Evolutionary conservation across 768 basidiomycete species (phyloP).

Genomic region (Mycena galericulata): DNA sequence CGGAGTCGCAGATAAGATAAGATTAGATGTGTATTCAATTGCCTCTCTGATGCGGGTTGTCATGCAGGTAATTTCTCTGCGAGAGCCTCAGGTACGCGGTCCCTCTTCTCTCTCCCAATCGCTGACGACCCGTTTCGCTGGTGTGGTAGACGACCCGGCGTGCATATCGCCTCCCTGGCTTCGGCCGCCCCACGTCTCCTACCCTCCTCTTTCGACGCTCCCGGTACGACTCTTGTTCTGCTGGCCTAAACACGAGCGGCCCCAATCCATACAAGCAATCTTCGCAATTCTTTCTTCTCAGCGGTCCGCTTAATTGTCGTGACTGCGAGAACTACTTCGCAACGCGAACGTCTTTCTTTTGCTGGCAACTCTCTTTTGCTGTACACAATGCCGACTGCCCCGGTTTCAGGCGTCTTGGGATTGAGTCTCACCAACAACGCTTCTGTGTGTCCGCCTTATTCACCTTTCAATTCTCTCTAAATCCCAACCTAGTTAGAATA

Average conservation of each 20-base stretch:
- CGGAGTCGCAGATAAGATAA: slow-evolving; percentile 3
- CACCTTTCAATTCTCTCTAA: background rate
- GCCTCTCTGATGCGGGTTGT: background rate
- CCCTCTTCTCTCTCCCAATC: too few species aligned
- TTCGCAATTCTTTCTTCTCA: background rate
- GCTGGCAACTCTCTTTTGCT: slow-evolving; percentile 29
- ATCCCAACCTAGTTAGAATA: slow-evolving; percentile 58
- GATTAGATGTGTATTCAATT: too few species aligned
- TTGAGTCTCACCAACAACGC: slow-evolving; percentile 31
- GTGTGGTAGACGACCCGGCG: slow-evolving; percentile 2
- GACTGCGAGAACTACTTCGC: slow-evolving; percentile 32
- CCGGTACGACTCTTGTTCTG: slow-evolving; percentile 27
- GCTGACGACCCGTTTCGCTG: too few species aligned
- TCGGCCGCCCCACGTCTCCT: slow-evolving; percentile 5
- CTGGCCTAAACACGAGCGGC: slow-evolving; percentile 29
- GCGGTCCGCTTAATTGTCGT: slow-evolving; percentile 37
- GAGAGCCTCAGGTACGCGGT: too few species aligned
- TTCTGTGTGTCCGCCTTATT: slow-evolving; percentile 7
- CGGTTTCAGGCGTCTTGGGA: background rate
- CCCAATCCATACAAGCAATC: background rate
- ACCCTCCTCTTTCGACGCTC: background rate
- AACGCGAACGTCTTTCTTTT: slow-evolving; percentile 26
- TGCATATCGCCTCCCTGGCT: slow-evolving; percentile 16
- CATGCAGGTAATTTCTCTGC: background rate
- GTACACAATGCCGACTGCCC: slow-evolving; percentile 26